Conservation (phyloP, 1,139 yeast species). For the Geotrichum candidum region DNA sequence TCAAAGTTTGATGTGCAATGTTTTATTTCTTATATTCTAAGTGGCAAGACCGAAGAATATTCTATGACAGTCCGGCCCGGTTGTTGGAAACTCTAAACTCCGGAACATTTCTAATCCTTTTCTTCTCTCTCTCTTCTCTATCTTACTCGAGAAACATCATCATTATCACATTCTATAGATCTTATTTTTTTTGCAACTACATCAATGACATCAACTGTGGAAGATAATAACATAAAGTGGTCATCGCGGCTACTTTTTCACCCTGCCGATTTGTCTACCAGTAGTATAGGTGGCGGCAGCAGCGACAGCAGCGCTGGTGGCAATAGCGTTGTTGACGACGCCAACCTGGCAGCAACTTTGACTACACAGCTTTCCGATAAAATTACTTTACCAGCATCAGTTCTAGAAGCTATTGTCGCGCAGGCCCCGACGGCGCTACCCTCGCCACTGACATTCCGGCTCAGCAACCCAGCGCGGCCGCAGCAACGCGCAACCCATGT, state of each 20-base stretch:
- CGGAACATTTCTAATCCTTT: neutral
- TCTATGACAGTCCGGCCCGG: neutral
- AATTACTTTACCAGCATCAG: conserved; percentile 32
- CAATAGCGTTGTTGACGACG: neutral
- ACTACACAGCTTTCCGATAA: conserved; percentile 24
- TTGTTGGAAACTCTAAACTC: neutral
- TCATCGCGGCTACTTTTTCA: neutral
- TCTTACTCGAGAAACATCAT: neutral
- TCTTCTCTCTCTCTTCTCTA: neutral
- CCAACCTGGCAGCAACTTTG: neutral
- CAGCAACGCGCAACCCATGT: conserved; percentile 30
- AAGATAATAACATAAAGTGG: neutral
- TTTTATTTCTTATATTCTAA: neutral
- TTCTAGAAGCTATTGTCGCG: conserved; percentile 26
- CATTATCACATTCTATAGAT: neutral
- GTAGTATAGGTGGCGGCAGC: neutral
- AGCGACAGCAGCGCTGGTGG: neutral
- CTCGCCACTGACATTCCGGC: conserved; percentile 35
- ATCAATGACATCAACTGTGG: neutral
- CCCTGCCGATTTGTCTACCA: neutral
- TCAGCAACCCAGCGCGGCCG: conserved; percentile 26
- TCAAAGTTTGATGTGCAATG: neutral
- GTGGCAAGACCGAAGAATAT: neutral
- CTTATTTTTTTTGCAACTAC: neutral
- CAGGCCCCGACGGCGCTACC: conserved; percentile 27